Base-by-base conservation (phyloP, 2,329 filamentous ascomycete species). In the Alternaria alternata region DNA sequence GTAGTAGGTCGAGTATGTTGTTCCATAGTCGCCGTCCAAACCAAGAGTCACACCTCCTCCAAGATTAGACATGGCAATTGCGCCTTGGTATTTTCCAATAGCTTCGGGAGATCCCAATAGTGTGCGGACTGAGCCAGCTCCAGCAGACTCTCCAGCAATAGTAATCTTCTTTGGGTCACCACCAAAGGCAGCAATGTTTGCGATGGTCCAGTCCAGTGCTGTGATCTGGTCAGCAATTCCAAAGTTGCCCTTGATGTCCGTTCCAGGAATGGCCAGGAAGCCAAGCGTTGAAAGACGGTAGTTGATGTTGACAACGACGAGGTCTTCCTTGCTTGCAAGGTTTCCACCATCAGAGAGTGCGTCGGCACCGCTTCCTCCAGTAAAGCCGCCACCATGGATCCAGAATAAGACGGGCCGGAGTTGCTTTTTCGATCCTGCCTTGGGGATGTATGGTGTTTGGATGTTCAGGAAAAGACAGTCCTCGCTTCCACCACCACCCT, bases 291-390 rank as follows among this genome's bases (percentile, higher is more conserved):
- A 81, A 4, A 88, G 75, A 8, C 87, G 84, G 72, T 89, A 89
- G 75, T 89, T 88, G 77, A 88, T 85, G 7, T 76, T 75, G 5
- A 89, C 87, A 3, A 87, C 81, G 0, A 89, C 84, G 18, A 88
- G 81, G 61, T 88, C 86, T 22, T 86, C 86, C 49, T 86, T 81
- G 3, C 85, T 86, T 0, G 84, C 86, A 3, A 88, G 76, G 62
- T 86, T 86, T 3, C 84, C 84, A 20, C 85, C 84, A 61, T 89
- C 86, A 2, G 69, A 72, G n/a, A 70, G 48, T 5, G 66, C 36
- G 39, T 75, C 71, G 30, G 65, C 73, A 6, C 70, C 80, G 54
- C 69, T 78, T 1, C 86, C 86, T 7, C 81, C 77, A 0, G 81
- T 83, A 61, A 87, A 88, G 6, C 84, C 87, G 24, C 87, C 87